phyloP scores from a whole-genome alignment of 2,329 filamentous ascomycete genomes.

The Colletotrichum incanum region DNA sequence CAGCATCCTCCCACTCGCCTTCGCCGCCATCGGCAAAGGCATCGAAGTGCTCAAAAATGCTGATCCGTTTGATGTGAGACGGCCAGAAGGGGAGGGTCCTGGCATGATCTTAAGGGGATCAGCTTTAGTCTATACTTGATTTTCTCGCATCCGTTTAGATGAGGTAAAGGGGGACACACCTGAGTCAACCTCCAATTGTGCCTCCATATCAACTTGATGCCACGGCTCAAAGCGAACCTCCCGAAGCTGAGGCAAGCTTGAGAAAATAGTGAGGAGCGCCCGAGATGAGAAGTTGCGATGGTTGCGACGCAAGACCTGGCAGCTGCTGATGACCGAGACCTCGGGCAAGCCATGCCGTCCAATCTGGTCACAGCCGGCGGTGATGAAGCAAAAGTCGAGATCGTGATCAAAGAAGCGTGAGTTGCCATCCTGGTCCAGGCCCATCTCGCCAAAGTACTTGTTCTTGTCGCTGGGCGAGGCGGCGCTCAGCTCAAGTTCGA shows the following conservation, averaged over 20 bases:
- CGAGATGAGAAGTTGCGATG: slow-evolving; percentile 46
- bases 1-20: slow-evolving; percentile 40
- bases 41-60: slow-evolving; percentile 46
- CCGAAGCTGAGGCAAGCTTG: slow-evolving; percentile 43
- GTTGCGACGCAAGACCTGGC: slow-evolving; percentile 45
- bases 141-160: background rate
- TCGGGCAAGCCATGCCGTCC: slow-evolving; percentile 45
- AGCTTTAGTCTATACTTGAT: background rate
- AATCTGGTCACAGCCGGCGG: slow-evolving; percentile 42
- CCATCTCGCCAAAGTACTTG: slow-evolving; percentile 44
- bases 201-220: slow-evolving; percentile 44
- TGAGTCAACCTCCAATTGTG: slow-evolving; percentile 43
- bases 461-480: slow-evolving; percentile 46
- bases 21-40: slow-evolving; percentile 31
- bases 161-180: slow-evolving; percentile 8
- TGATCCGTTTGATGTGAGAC: slow-evolving; percentile 42
- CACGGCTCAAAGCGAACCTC: slow-evolving; percentile 46
- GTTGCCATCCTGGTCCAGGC: slow-evolving; percentile 46
- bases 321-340: slow-evolving; percentile 43
- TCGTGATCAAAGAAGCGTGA: slow-evolving; percentile 48
- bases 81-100: slow-evolving; percentile 46
- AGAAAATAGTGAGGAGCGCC: slow-evolving; percentile 44
- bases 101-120: slow-evolving; percentile 41
- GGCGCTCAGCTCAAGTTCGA: slow-evolving; percentile 48
- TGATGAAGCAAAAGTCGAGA: slow-evolving; percentile 45